Conservation (phyloP, 2,329 filamentous ascomycete species). For the Pochonia chlamydosporia region DNA sequence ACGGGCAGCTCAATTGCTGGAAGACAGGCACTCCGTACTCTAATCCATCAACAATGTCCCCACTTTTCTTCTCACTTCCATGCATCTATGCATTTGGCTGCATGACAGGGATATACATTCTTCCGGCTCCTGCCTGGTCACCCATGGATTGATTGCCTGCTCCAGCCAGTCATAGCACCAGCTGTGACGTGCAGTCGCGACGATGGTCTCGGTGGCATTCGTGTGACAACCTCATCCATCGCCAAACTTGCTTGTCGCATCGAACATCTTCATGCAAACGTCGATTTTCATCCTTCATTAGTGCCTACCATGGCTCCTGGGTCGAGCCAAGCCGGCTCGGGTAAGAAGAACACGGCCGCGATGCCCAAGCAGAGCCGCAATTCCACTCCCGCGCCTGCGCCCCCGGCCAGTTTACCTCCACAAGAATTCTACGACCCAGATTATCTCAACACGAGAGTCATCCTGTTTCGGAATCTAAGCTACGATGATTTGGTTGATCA, state of each 20-base stretch:
- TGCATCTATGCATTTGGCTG: no score
- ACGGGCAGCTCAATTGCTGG: no score
- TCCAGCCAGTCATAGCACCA: background rate
- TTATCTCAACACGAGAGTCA: constrained; percentile 60
- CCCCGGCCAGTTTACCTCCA: constrained; percentile 46
- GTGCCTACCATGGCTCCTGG: constrained; percentile 46
- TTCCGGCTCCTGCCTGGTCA: background rate
- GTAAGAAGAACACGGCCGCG: constrained; percentile 57
- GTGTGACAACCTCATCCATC: constrained; percentile 5
- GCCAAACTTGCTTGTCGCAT: constrained; percentile 1
- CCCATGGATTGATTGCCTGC: background rate
- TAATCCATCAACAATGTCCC: no score
- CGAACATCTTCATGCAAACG: constrained; percentile 8
- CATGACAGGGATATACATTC: background rate
- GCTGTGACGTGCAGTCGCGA: constrained; percentile 6
- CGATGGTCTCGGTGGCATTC: background rate
- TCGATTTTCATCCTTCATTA: constrained; percentile 2
- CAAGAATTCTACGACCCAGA: constrained; percentile 54
- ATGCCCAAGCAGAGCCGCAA: constrained; percentile 70
- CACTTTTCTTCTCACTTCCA: no score
- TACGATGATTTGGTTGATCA: constrained; percentile 67
- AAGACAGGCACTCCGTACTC: no score
- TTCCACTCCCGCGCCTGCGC: constrained; percentile 56
- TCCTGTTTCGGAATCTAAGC: constrained; percentile 51
- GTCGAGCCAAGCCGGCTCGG: constrained; percentile 55